Conservation (phyloP, 495 filamentous ascomycete genomes). For the Mytilinidion resinicola region DNA sequence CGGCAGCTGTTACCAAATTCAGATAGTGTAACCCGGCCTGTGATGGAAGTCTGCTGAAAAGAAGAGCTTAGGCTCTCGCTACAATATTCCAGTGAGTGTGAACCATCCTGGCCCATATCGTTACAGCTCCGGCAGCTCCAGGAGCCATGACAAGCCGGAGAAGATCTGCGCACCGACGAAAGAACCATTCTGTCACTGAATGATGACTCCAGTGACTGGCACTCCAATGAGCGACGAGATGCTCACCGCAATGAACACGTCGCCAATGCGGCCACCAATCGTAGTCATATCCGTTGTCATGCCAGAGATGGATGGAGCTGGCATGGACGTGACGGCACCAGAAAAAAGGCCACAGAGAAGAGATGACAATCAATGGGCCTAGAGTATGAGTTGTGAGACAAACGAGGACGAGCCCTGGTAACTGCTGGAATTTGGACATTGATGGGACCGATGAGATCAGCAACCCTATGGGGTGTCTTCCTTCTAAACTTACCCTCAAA, state of each 20-base stretch:
- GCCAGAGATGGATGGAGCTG: neutral
- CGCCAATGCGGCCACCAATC: neutral
- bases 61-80: neutral
- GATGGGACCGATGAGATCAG: neutral
- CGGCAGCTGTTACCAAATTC: neutral
- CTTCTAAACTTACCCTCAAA: neutral
- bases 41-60: neutral
- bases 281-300: neutral
- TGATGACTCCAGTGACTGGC: constrained; percentile 5
- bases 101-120: neutral
- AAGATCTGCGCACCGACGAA: neutral
- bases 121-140: neutral
- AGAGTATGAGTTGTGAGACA: neutral
- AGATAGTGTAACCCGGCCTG: neutral
- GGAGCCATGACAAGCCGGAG: neutral
- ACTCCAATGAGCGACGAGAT: neutral
- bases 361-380: neutral
- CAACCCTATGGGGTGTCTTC: neutral
- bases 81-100: neutral
- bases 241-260: neutral
- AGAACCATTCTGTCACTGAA: neutral
- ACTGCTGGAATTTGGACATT: constrained; percentile 1
- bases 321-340: neutral
- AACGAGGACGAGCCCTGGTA: neutral
- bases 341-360: neutral